Percentiles rank a stretch among this genome's conserved stretches.
These are phyloP conservation scores for Solanum rostratum DNA, from an alignment of 257 asterid genomes.

Conservation along the genomic window DNA sequence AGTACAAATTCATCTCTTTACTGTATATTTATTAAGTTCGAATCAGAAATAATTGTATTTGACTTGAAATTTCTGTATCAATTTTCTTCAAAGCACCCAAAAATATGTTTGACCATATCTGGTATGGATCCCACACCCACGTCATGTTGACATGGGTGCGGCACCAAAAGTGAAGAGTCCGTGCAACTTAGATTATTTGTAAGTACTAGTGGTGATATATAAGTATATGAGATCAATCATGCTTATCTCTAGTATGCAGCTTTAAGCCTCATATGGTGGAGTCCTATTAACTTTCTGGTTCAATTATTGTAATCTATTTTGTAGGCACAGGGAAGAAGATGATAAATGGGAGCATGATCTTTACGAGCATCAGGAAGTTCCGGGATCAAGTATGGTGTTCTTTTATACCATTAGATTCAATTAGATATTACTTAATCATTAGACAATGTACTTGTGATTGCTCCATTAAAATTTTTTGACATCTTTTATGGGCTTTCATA, in stretches of 20 bases:
- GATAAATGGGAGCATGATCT: constrained; percentile 93
- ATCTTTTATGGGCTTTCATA: constrained; percentile 17
- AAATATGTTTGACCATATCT: neutral
- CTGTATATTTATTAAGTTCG: neutral
- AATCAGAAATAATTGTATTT: neutral
- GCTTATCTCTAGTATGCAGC: constrained; percentile 11
- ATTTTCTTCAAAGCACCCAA: neutral
- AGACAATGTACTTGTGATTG: neutral
- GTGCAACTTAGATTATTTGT: neutral
- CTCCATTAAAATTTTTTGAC: neutral
- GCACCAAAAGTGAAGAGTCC: neutral
- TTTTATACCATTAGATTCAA: neutral
- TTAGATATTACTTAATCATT: neutral
- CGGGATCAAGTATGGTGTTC: constrained; percentile 37
- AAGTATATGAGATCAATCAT: constrained; percentile 8
- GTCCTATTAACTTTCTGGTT: constrained; percentile 5
- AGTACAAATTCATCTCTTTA: neutral
- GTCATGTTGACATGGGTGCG: neutral
- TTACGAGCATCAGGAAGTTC: constrained; percentile 32
- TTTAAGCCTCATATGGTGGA: constrained; percentile 1
- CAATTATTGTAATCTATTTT: constrained; percentile 15
- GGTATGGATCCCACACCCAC: neutral
- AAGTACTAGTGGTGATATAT: neutral
- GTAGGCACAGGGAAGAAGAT: constrained; percentile 80
- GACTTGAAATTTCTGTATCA: neutral